phyloP scores from a whole-genome alignment of 352 stramenopile genomes.

The Phytophthora pini region DNA sequence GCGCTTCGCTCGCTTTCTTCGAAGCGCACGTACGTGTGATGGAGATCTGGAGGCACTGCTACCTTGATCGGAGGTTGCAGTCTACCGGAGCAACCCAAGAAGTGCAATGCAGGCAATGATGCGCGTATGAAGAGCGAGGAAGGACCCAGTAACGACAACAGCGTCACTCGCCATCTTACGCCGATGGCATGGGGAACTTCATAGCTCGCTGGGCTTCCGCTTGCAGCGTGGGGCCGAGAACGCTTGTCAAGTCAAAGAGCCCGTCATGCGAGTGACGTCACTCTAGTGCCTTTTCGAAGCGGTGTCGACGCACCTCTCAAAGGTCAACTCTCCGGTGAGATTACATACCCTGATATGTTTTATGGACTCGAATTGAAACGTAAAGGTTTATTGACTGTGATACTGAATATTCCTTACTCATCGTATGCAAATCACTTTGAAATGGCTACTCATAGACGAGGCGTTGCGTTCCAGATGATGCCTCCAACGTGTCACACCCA shows the following conservation, averaged over 20 bases:
- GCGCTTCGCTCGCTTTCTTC: constrained; percentile 28
- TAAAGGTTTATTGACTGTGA: too few relatives aligned
- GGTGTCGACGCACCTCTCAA: constrained; percentile 7
- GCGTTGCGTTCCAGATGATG: constrained; percentile 7
- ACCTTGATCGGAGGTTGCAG: not conserved
- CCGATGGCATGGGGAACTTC: not conserved
- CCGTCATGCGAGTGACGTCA: constrained; percentile 25
- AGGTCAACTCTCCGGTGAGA: too few relatives aligned
- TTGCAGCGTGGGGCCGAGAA: constrained; percentile 1
- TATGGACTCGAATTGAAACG: too few relatives aligned
- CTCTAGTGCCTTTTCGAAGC: not conserved
- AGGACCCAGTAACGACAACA: not conserved
- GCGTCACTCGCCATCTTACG: not conserved
- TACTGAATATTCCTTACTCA: too few relatives aligned
- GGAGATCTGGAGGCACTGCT: constrained; percentile 5
- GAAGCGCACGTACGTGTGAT: constrained; percentile 15
- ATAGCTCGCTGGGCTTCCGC: not conserved
- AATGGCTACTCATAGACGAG: constrained; percentile 17
- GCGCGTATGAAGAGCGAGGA: not conserved
- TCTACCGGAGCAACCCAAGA: not conserved
- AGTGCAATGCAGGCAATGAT: constrained; percentile 1
- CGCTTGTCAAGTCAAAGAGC: constrained; percentile 11
- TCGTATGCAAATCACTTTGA: not conserved
- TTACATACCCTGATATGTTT: too few relatives aligned
- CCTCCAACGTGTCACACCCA: constrained; percentile 6